phyloP scores from a whole-genome alignment of 2,329 filamentous ascomycete genomes.

The Escovopsis sp. region DNA sequence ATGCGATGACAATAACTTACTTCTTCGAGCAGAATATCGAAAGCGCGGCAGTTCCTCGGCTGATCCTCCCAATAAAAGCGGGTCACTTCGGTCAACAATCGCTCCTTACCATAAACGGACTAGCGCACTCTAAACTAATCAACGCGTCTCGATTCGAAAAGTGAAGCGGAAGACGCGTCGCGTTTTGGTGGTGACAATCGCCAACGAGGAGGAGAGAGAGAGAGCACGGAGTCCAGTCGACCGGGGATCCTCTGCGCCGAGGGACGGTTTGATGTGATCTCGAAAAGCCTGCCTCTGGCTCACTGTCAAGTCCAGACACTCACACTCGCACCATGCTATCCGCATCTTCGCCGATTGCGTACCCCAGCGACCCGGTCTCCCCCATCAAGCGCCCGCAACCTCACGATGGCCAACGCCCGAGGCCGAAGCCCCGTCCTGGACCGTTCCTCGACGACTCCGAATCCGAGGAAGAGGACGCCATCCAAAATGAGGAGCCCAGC shows the following conservation, averaged over 20 bases:
- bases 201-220: neutral
- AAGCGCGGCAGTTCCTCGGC: slow-evolving; percentile 5
- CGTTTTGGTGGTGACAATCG: neutral
- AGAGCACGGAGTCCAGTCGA: too few relatives aligned
- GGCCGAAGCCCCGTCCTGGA: slow-evolving; percentile 21
- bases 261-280: neutral
- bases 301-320: neutral
- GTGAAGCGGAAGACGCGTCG: slow-evolving; percentile 3
- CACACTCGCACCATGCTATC: slow-evolving; percentile 33
- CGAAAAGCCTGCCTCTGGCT: neutral
- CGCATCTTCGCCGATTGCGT: slow-evolving; percentile 43
- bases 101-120: too few relatives aligned
- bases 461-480: slow-evolving; percentile 15
- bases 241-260: neutral
- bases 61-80: slow-evolving; percentile 1
- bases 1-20: neutral
- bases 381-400: slow-evolving; percentile 22
- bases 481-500: slow-evolving; percentile 6
- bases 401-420: slow-evolving; percentile 19
- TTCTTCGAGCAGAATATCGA: slow-evolving; percentile 2
- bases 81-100: neutral
- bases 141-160: slow-evolving; percentile 12
- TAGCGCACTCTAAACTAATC: slow-evolving; percentile 5
- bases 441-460: slow-evolving; percentile 27
- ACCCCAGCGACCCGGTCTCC: slow-evolving; percentile 35